These are phyloP conservation scores for Chalciporus sp. DNA, from an alignment of 1,284 basidiomycete species.

Conservation along the genomic window DNA sequence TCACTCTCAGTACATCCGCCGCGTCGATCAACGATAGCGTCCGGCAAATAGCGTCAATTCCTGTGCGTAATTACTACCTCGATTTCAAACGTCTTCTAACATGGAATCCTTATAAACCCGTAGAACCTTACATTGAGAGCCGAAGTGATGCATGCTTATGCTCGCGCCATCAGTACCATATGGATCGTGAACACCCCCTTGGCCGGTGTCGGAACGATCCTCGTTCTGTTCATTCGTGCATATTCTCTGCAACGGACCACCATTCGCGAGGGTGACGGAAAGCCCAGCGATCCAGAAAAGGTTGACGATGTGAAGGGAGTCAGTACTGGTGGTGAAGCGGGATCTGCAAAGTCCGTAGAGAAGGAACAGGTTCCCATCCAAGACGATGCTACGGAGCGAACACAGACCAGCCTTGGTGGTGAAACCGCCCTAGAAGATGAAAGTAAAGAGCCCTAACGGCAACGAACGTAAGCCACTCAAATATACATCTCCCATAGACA, in stretches of 20 bases:
- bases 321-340: background rate
- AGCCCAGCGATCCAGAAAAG: slow-evolving; percentile 20
- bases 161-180: slow-evolving; percentile 66
- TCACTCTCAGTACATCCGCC: slow-evolving; percentile 47
- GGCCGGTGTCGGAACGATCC: slow-evolving; percentile 55
- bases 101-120: background rate
- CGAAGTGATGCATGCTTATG: slow-evolving; percentile 69
- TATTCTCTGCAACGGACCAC: slow-evolving; percentile 62
- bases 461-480: background rate
- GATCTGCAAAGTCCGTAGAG: background rate
- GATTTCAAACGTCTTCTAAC: background rate
- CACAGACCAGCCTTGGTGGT: background rate
- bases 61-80: slow-evolving; percentile 40
- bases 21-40: slow-evolving; percentile 59
- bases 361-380: background rate
- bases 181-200: slow-evolving; percentile 75
- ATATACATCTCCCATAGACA: background rate
- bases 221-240: slow-evolving; percentile 57
- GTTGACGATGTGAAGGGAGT: background rate
- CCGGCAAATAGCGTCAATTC: slow-evolving; percentile 51
- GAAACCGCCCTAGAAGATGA: slow-evolving; percentile 3
- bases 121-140: slow-evolving; percentile 51
- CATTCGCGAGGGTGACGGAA: slow-evolving; percentile 43
- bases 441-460: background rate
- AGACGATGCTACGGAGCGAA: slow-evolving; percentile 9